Evolutionary conservation across 78 protist genomes (phyloP).

Genomic region (Guillardia theta): DNA sequence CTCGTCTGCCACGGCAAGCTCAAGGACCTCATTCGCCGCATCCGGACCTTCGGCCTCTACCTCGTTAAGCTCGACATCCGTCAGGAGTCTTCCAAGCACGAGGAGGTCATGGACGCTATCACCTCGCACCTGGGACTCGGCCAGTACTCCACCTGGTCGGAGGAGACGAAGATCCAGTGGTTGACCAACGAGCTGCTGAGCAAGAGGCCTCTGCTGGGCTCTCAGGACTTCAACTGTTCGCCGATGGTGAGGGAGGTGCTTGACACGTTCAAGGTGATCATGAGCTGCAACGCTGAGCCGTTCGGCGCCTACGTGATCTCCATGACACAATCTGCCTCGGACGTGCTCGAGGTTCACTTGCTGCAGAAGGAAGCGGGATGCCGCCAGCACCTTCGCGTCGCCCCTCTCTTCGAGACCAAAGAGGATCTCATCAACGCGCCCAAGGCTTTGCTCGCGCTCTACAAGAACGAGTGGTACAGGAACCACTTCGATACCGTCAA

Average conservation of each 20-base stretch:
- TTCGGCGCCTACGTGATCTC: conserved; percentile 76
- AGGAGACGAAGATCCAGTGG: conserved; percentile 29
- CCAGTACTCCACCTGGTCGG: conserved; percentile 47
- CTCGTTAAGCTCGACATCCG: conserved; percentile 69
- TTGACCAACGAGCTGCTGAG: conserved; percentile 32
- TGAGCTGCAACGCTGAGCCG: conserved; percentile 43
- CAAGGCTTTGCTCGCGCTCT: background rate
- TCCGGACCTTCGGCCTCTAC: conserved; percentile 63
- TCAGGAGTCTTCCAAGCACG: conserved; percentile 44
- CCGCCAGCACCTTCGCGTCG: conserved; percentile 59
- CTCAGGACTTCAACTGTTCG: background rate
- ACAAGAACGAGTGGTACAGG: conserved; percentile 33
- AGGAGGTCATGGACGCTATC: conserved; percentile 60
- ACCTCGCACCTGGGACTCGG: conserved; percentile 67
- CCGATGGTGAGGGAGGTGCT: conserved; percentile 58
- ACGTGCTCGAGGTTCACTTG: conserved; percentile 70
- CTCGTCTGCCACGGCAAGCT: conserved; percentile 64
- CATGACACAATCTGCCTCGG: conserved; percentile 66
- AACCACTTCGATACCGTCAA: background rate
- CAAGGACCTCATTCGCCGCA: conserved; percentile 52
- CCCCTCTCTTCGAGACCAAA: conserved; percentile 76
- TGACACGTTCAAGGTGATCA: conserved; percentile 53
- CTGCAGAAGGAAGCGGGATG: conserved; percentile 70
- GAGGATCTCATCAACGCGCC: conserved; percentile 58
- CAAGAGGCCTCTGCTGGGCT: conserved; percentile 41